Percentiles rank a stretch among this genome's conserved stretches.
phyloP scores from a whole-genome alignment of 208 protist species.

The Entamoeba moshkovskii region DNA sequence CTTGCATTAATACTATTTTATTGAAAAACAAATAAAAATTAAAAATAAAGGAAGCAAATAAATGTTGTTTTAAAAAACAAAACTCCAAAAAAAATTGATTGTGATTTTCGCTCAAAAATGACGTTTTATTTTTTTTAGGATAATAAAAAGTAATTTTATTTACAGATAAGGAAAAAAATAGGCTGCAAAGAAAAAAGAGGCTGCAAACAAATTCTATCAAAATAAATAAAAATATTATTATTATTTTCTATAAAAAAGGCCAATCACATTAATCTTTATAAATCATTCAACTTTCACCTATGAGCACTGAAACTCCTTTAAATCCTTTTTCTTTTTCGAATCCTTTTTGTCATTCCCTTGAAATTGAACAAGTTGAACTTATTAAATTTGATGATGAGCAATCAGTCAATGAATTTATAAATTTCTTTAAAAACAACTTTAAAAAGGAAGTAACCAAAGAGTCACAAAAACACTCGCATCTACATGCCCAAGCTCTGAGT shows the following conservation, averaged over 20 bases:
- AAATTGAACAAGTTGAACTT: background rate
- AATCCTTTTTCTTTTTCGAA: background rate
- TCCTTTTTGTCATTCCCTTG: background rate
- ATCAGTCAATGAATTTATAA: too few species aligned
- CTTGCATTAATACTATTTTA: too few species aligned
- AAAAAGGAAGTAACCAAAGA: background rate
- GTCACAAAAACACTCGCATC: background rate
- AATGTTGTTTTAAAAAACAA: too few species aligned
- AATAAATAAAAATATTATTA: background rate
- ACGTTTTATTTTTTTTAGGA: too few species aligned
- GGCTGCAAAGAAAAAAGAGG: background rate
- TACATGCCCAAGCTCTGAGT: background rate
- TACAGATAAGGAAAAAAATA: background rate
- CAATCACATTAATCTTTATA: background rate
- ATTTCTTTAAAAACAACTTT: too few species aligned
- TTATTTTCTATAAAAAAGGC: background rate
- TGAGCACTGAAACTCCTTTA: background rate
- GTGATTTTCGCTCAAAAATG: too few species aligned
- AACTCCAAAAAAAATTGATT: too few species aligned
- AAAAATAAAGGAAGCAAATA: too few species aligned
- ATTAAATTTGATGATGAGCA: too few species aligned
- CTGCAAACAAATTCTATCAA: background rate
- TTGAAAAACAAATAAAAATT: too few species aligned
- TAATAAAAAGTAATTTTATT: too few species aligned
- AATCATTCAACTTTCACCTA: background rate